phyloP scores from a whole-genome alignment of 2,329 filamentous ascomycete species.

The Fusarium piperis region DNA sequence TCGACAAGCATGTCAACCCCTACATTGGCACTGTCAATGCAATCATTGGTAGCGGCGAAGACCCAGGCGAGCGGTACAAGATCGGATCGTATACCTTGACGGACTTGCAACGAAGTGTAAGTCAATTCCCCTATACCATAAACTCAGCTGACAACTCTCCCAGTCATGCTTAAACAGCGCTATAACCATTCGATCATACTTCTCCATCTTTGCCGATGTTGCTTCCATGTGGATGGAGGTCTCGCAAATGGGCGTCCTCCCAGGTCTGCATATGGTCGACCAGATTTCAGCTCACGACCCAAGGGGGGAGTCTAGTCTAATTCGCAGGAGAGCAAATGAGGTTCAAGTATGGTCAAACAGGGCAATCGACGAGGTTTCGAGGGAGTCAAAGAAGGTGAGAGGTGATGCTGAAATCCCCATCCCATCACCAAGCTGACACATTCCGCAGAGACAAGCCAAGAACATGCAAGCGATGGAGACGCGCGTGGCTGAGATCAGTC shows the following conservation, averaged over 20 bases:
- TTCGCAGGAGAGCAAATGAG: not conserved
- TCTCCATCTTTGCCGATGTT: not conserved
- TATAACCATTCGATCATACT: not conserved
- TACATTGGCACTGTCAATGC: not conserved
- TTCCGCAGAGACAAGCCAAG: not conserved
- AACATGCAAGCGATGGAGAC: not conserved
- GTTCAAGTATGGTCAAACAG: not conserved
- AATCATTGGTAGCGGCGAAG: not conserved
- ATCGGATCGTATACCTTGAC: not conserved
- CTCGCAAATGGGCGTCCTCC: not conserved
- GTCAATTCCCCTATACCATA: not conserved
- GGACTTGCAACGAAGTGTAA: not conserved
- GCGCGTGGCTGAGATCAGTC: not conserved
- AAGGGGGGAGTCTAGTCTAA: not conserved
- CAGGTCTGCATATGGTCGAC: not conserved
- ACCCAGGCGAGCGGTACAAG: not conserved
- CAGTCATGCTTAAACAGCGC: not conserved
- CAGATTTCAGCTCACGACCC: not conserved
- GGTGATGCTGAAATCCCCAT: not conserved
- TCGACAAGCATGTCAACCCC: not conserved
- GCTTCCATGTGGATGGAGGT: not conserved
- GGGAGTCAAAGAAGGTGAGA: not conserved
- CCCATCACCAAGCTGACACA: not conserved
- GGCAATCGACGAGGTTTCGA: not conserved
- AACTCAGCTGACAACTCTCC: not conserved